Base-by-base conservation (phyloP, 2,329 filamentous ascomycete genomes). In the Penicillium sp. region DNA sequence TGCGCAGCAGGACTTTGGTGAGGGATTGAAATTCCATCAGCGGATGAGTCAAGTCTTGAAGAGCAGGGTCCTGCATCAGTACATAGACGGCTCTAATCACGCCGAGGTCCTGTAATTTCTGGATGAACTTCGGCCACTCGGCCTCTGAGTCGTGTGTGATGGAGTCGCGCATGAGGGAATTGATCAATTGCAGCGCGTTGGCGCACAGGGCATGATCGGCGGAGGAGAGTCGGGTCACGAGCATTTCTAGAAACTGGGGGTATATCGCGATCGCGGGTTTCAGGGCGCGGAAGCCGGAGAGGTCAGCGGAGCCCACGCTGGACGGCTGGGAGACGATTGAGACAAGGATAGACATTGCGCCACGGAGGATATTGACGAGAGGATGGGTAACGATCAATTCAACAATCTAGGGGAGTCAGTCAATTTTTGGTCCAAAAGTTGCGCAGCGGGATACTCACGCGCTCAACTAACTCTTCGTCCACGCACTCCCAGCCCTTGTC, bases 81-180 rank as follows among this genome's bases (percentile, higher is more conserved):
- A 85, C 85, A 72, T 92, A 97, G 13, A 96, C 93, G 9, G 91
- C 90, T 72, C 91, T 90, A 61, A 97, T 96, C 38, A 97, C 85
- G 0, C 93, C 94, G 29, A 97, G 77, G 74, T 97, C 93, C 72
- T 97, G 94, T 61, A 99, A 75, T 60, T 87, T 83, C 77, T 96
- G 96, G 73, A 99, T 92, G 67, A 97, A 95, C 66, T 90, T 94
- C 45, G 92, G 90, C 92, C 94, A 97, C 66, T 97, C 93, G 56
- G 90, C 86, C 55, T 87, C 83, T 41, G 80, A 80, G 48, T 93
- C 90, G 66, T 84, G 87, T 27, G 89, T 88, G 48, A 97, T 86
- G 5, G 92, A 89, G 72, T 99, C 94, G 48, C 94, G 84, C 78
- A 97, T 96, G 44, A 99, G 80, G 0, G 93, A 91, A 71, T 99